Conservation (phyloP, 202 grass and related monocot genomes). For the Schoenoplectus triqueter region DNA sequence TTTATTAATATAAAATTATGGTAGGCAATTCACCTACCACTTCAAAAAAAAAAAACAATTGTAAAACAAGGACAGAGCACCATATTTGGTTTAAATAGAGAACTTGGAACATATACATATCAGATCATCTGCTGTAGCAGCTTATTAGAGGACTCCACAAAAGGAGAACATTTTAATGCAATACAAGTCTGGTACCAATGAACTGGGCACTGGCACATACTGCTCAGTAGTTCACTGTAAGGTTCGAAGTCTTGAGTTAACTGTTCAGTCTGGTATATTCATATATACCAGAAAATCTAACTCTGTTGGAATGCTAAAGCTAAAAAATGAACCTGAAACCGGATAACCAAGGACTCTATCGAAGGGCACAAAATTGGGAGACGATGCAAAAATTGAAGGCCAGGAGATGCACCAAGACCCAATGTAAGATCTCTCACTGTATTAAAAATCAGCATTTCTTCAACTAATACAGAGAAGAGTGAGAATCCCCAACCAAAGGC, state of each 20-base stretch:
- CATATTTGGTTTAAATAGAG: background rate
- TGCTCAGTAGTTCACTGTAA: conserved; percentile 7
- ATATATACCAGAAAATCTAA: background rate
- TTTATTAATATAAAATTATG: too few species aligned
- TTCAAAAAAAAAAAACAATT: too few species aligned
- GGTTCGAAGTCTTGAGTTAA: background rate
- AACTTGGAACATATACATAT: background rate
- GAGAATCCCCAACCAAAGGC: conserved; percentile 87
- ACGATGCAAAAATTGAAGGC: conserved; percentile 55
- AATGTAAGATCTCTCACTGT: conserved; percentile 61
- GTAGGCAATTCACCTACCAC: too few species aligned
- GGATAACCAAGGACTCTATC: conserved; percentile 67
- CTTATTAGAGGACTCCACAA: conserved; percentile 24
- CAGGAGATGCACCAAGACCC: conserved; percentile 73
- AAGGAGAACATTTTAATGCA: background rate
- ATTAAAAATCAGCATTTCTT: conserved; percentile 54
- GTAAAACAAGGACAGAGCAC: background rate
- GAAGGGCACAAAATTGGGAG: conserved; percentile 74
- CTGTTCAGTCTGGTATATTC: conserved; percentile 9
- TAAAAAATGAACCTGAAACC: conserved; percentile 68
- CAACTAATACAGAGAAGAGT: conserved; percentile 44
- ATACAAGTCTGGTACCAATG: conserved; percentile 22
- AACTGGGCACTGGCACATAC: background rate
- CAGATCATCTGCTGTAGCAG: background rate
- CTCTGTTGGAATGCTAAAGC: conserved; percentile 6